Evolutionary conservation across 2,329 filamentous ascomycete genomes (phyloP), one percentile per base, ranked within the genome.

Genomic region (Lachnellula hyalina): DNA sequence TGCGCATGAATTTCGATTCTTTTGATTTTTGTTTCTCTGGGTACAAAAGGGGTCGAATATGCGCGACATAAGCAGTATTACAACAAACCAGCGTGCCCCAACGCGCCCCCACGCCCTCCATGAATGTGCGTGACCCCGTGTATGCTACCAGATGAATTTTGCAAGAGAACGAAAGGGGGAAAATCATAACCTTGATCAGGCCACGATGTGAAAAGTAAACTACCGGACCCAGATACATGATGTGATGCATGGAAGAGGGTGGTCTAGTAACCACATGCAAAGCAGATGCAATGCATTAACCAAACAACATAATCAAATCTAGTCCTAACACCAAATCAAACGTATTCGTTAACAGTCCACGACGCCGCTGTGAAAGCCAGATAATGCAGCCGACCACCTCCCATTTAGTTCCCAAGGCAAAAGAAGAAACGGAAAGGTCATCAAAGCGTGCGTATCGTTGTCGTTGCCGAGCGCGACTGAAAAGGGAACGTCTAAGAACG

Each of bases 381-480:
- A 57, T 49, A 61, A 66, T 65, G 59, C 63, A 64, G 51, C 63
- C 63, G 52, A 57, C 54, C 59, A 53, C 59, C 56, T 40, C 59
- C 50, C 23, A 57, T 51, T 54, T 41, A 45, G 46, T 49, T 41
- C 51, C 55, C 32, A 21, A 49, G 23, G 41, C 49, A 46, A 60
- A 61, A 58, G 49, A 50, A 60, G 52, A 32, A 52, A 35, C 45
- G 57, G 62, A 53, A 62, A 63, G 51, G 60, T 66, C 65, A 62
- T 67, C 59, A 66, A 65, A 60, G 59, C 65, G 62, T 67, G 60
- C 61, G 57, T 63, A 61, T 64, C 65, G 55, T 67, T 63, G 63
- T 63, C 64, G 63, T 65, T 62, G 59, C 62, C 61, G 61, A 67
- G 64, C 55, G 45, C 53, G 51, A 60, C 61, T 56, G 56, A 61